Evolutionary conservation across 2,329 filamentous ascomycete species (phyloP).

Genomic region (Biscogniauxia marginata): DNA sequence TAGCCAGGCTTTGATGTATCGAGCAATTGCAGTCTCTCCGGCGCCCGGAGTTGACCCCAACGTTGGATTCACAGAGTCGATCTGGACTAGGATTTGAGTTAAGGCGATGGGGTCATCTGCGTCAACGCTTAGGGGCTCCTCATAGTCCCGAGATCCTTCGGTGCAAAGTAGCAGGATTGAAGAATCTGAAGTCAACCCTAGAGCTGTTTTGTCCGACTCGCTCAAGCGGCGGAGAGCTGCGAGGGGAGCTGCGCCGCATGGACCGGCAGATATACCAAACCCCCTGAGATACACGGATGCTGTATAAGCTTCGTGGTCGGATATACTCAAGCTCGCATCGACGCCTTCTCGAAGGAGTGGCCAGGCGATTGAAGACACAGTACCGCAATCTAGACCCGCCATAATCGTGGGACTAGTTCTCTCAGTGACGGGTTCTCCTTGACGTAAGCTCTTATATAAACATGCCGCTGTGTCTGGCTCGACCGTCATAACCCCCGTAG

Average conservation of each 20-base stretch:
- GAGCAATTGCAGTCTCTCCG: conserved; percentile 46
- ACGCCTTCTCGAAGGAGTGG: conserved; percentile 40
- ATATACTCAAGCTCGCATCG: conserved; percentile 41
- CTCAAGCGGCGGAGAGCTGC: conserved; percentile 45
- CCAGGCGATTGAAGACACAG: conserved; percentile 46
- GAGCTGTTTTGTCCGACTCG: conserved; percentile 27
- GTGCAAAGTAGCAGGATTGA: conserved; percentile 65
- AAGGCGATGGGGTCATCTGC: conserved; percentile 41
- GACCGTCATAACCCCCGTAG: conserved; percentile 53
- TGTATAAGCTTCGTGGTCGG: conserved; percentile 43
- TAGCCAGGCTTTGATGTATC: conserved; percentile 49
- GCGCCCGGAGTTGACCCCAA: conserved; percentile 41
- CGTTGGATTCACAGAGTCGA: conserved; percentile 49
- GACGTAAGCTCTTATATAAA: conserved; percentile 41
- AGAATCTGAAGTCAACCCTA: conserved; percentile 43
- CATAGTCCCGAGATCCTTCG: conserved; percentile 57
- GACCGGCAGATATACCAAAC: conserved; percentile 41
- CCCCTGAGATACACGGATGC: conserved; percentile 38
- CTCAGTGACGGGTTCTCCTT: conserved; percentile 36
- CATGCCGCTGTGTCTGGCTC: conserved; percentile 47
- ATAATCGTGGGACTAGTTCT: conserved; percentile 47
- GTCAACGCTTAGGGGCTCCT: conserved; percentile 38
- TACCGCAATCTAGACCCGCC: conserved; percentile 51
- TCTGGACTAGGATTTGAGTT: conserved; percentile 45
- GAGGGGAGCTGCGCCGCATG: conserved; percentile 49